Conservation (phyloP, 1,284 basidiomycete genomes). For the Cystobasidium pallidum region DNA sequence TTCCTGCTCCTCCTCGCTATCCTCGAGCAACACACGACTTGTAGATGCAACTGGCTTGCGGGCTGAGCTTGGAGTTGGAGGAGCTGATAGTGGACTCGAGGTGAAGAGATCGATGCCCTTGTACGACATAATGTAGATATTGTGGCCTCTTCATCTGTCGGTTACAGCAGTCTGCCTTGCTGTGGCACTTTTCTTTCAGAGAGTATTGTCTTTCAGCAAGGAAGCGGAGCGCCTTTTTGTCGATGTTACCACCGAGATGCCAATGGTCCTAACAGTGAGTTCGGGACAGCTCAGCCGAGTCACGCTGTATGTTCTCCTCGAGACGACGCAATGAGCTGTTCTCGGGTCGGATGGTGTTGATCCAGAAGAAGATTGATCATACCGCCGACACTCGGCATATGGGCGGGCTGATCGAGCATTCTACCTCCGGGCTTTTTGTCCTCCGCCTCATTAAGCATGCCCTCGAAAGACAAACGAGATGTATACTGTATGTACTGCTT, state of each 20-base stretch:
- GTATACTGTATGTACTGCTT: constrained; percentile 41
- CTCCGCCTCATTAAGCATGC: constrained; percentile 3
- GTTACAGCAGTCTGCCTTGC: not conserved
- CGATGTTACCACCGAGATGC: no score
- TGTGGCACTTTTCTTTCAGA: constrained; percentile 1
- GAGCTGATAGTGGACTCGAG: constrained; percentile 20
- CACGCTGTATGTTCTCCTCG: no score
- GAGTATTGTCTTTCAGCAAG: not conserved
- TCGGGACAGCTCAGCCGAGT: no score
- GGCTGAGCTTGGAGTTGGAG: constrained; percentile 6
- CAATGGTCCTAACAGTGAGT: no score
- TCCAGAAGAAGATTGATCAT: no score
- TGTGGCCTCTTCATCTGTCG: not conserved
- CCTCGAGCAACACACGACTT: not conserved
- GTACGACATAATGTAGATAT: constrained; percentile 2
- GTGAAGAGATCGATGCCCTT: constrained; percentile 14
- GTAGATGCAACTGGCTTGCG: constrained; percentile 10
- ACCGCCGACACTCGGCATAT: no score
- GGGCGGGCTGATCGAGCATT: not conserved
- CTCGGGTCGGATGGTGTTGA: no score
- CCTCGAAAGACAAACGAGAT: constrained; percentile 41
- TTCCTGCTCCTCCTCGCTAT: constrained; percentile 16
- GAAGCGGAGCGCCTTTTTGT: not conserved
- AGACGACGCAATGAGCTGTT: no score
- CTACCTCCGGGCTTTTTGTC: not conserved